Conservation (phyloP, 228 moss, liverwort and hornwort genomes). For the Sphagnum magellanicum region DNA sequence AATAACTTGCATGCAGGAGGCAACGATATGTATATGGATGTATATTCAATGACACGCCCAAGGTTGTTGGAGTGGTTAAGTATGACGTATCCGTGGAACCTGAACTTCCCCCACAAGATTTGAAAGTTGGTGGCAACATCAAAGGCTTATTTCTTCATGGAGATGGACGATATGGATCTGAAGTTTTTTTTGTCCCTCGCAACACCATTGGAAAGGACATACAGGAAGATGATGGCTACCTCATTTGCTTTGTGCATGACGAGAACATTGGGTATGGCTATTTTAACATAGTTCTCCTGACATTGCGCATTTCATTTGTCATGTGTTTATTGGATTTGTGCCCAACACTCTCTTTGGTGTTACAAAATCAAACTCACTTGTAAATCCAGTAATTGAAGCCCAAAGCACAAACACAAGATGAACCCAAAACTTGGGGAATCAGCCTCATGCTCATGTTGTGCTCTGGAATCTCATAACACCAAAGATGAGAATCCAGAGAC, state of each 20-base stretch:
- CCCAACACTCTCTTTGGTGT: too few species aligned
- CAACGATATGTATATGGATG: constrained; percentile 39
- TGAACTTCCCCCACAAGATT: constrained; percentile 16
- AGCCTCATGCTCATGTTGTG: too few species aligned
- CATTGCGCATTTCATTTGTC: not conserved
- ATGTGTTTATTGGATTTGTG: too few species aligned
- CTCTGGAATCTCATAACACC: too few species aligned
- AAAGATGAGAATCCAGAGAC: too few species aligned
- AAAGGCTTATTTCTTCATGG: constrained; percentile 48
- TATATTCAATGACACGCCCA: constrained; percentile 12
- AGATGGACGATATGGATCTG: constrained; percentile 48
- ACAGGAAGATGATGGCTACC: constrained; percentile 79
- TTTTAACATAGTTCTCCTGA: not conserved
- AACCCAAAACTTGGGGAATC: too few species aligned
- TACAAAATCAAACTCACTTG: too few species aligned
- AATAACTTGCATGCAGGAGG: constrained; percentile 28
- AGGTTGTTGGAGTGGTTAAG: constrained; percentile 49
- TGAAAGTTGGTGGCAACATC: constrained; percentile 57
- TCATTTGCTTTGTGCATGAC: constrained; percentile 65
- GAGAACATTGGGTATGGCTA: constrained; percentile 41
- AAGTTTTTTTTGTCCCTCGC: constrained; percentile 58
- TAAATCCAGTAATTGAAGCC: too few species aligned
- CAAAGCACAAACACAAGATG: too few species aligned
- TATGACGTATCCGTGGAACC: constrained; percentile 54
- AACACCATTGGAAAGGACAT: constrained; percentile 32